Conservation (phyloP, 257 asterid genomes). For the Gardenia jasminoides region DNA sequence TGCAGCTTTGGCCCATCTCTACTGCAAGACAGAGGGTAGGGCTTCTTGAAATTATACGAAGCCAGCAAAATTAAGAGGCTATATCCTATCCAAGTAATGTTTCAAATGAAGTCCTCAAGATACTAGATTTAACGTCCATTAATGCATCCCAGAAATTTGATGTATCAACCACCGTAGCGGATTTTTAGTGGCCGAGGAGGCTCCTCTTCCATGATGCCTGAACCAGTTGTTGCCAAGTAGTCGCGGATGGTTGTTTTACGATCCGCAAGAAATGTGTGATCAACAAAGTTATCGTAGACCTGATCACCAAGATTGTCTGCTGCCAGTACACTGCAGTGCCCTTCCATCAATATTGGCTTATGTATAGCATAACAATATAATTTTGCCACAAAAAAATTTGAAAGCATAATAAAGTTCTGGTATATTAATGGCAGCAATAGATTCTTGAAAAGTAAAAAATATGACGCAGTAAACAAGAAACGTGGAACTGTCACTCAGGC, state of each 20-base stretch:
- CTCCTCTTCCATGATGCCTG: conserved; percentile 88
- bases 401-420: background rate
- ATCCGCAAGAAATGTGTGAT: conserved; percentile 85
- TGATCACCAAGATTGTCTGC: conserved; percentile 71
- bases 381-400: background rate
- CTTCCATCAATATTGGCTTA: background rate
- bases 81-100: background rate
- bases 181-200: conserved; percentile 66
- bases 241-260: conserved; percentile 81
- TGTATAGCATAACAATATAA: background rate
- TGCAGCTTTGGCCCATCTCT: background rate
- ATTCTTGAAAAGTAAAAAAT: background rate
- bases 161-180: conserved; percentile 76
- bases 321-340: conserved; percentile 75
- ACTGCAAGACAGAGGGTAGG: background rate
- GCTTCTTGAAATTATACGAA: too few species aligned
- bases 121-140: conserved; percentile 4
- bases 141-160: background rate
- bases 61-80: background rate
- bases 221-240: conserved; percentile 62
- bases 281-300: conserved; percentile 72
- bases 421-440: background rate
- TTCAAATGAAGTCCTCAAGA: background rate
- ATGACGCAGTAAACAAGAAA: background rate
- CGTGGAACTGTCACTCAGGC: background rate